These are phyloP conservation scores for Dillenia suffruticosa DNA, from an alignment of 164 flowering plant species.

Conservation along the genomic window DNA sequence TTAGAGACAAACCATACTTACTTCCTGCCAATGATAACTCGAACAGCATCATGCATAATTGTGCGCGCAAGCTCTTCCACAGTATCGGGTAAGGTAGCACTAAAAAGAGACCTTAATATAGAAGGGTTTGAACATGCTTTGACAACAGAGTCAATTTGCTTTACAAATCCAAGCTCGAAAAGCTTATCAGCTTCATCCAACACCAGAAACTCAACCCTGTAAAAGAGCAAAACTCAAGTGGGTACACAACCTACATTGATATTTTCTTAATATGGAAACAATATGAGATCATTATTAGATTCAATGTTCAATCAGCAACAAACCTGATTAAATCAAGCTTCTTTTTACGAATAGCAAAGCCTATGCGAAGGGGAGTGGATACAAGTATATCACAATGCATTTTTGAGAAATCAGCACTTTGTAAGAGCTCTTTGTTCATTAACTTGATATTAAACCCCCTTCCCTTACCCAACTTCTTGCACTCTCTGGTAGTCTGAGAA, in stretches of 20 bases:
- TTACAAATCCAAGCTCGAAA: constrained; percentile 81
- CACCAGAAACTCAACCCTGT: constrained; percentile 92
- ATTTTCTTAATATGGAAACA: no score
- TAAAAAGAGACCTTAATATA: constrained; percentile 73
- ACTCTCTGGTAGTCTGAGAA: constrained; percentile 83
- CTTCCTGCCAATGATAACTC: constrained; percentile 92
- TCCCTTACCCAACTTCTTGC: constrained; percentile 83
- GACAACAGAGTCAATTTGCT: constrained; percentile 86
- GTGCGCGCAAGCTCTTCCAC: constrained; percentile 97
- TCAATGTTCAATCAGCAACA: constrained; percentile 4
- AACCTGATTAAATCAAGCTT: constrained; percentile 91
- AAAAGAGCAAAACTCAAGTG: constrained; percentile 12
- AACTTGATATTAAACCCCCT: constrained; percentile 59
- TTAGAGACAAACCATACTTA: constrained; percentile 35
- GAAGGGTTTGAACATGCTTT: constrained; percentile 96
- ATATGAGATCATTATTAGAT: no score
- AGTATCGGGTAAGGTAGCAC: constrained; percentile 94
- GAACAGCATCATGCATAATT: constrained; percentile 96
- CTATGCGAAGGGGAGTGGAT: constrained; percentile 80
- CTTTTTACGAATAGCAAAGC: constrained; percentile 46
- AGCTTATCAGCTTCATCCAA: constrained; percentile 96
- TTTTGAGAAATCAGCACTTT: constrained; percentile 60
- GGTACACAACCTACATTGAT: not conserved
- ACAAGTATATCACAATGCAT: constrained; percentile 71
- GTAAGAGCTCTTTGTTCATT: constrained; percentile 71